Evolutionary conservation across 2,329 filamentous ascomycete genomes (phyloP).

Genomic region (Scedosporium minutisporum): DNA sequence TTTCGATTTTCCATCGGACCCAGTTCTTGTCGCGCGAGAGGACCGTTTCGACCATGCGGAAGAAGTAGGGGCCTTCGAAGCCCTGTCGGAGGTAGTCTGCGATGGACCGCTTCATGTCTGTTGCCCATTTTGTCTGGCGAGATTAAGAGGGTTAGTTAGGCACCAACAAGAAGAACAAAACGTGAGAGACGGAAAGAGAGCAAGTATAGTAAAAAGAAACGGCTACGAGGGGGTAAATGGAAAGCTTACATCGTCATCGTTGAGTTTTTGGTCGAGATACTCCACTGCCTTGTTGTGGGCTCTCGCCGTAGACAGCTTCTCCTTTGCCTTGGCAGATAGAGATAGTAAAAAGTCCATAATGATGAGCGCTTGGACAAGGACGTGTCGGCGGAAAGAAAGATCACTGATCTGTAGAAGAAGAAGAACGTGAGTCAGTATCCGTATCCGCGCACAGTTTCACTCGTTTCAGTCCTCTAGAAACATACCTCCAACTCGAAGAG

Average conservation of each 20-base stretch:
- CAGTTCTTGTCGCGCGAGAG: conserved; percentile 95
- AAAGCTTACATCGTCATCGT: conserved; percentile 68
- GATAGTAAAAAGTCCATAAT: conserved; percentile 93
- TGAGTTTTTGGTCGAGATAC: conserved; percentile 64
- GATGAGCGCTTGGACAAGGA: conserved; percentile 90
- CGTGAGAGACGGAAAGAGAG: neutral
- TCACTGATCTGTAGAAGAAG: conserved; percentile 62
- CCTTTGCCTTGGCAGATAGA: conserved; percentile 70
- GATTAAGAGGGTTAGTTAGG: conserved; percentile 8
- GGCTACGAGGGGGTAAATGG: neutral
- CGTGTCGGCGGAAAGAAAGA: conserved; percentile 84
- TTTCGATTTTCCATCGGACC: conserved; percentile 96
- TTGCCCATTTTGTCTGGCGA: conserved; percentile 68
- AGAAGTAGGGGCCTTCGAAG: conserved; percentile 81
- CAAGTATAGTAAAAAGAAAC: neutral
- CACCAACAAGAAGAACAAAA: neutral
- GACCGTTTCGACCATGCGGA: conserved; percentile 93
- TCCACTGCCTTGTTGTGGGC: conserved; percentile 77
- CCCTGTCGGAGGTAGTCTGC: conserved; percentile 75
- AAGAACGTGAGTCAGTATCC: conserved; percentile 5
- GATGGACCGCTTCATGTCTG: conserved; percentile 66
- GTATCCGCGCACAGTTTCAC: neutral
- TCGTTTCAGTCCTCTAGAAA: neutral
- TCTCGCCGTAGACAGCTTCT: conserved; percentile 59
- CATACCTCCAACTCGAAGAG: conserved; percentile 86